phyloP scores from a whole-genome alignment of 2,329 filamentous ascomycete genomes.

The Thielaviopsis euricoi region DNA sequence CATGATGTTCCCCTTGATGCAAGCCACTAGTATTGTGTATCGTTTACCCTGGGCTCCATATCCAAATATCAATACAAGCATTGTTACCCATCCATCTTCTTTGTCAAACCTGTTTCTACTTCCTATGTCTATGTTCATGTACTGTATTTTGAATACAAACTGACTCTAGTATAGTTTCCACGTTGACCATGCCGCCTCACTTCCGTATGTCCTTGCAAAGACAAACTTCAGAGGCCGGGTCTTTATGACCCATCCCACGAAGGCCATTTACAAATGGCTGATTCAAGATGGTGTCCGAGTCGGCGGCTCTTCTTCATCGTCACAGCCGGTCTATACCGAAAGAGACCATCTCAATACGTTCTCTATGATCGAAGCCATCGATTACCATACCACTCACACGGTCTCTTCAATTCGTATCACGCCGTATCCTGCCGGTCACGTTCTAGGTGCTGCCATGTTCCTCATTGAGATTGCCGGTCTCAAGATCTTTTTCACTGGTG shows the following conservation, averaged over 20 bases:
- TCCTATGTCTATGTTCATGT: conserved; percentile 3
- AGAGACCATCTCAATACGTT: conserved; percentile 90
- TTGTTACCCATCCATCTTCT: background rate
- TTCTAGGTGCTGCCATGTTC: conserved; percentile 97
- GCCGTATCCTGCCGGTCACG: conserved; percentile 90
- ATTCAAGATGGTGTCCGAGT: conserved; percentile 95
- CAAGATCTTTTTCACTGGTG: conserved; percentile 93
- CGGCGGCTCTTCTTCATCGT: conserved; percentile 48
- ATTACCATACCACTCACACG: conserved; percentile 95
- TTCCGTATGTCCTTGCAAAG: conserved; percentile 93
- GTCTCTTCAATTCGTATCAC: conserved; percentile 94
- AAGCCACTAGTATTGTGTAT: conserved; percentile 3
- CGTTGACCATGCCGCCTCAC: conserved; percentile 93
- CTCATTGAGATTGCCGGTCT: conserved; percentile 92
- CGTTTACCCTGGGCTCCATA: background rate
- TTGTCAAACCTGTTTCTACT: background rate
- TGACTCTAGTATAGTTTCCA: conserved; percentile 56
- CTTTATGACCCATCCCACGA: conserved; percentile 98
- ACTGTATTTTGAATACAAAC: background rate
- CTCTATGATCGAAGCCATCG: conserved; percentile 87
- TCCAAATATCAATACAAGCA: conserved; percentile 10
- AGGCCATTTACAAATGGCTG: conserved; percentile 99
- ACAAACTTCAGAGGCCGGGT: conserved; percentile 94
- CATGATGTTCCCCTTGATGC: conserved; percentile 1
- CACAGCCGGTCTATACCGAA: conserved; percentile 81